Evolutionary conservation across 441 rosid species (phyloP).

Genomic region (Eruca vesicaria): DNA sequence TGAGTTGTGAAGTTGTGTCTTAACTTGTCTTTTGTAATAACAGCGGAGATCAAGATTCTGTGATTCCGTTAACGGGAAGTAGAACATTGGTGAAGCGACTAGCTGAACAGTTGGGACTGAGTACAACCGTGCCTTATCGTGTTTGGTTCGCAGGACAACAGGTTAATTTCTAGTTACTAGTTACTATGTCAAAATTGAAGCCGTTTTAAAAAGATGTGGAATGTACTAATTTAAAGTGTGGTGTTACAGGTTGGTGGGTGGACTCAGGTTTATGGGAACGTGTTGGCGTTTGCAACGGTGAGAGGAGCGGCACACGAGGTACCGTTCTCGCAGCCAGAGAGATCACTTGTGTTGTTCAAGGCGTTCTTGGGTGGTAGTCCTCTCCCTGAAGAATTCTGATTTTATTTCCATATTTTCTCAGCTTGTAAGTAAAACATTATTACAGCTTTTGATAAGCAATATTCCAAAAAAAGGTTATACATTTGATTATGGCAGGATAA

Average conservation of each 20-base stretch:
- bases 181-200: too few species aligned
- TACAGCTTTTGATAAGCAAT: background rate
- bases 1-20: background rate
- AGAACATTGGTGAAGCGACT: constrained; percentile 3
- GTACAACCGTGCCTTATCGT: constrained; percentile 1
- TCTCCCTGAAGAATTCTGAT: constrained; percentile 13
- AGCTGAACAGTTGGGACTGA: background rate
- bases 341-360: constrained; percentile 9
- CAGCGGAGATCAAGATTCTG: constrained; percentile 8
- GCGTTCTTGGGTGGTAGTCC: constrained; percentile 5
- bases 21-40: background rate
- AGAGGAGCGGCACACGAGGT: constrained; percentile 11
- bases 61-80: constrained; percentile 8
- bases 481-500: background rate
- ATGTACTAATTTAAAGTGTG: background rate
- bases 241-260: constrained; percentile 15
- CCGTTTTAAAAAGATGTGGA: background rate
- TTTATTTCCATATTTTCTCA: background rate
- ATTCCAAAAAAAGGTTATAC: background rate
- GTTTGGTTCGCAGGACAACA: constrained; percentile 11
- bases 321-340: constrained; percentile 6
- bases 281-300: constrained; percentile 7
- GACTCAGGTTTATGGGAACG: constrained; percentile 10
- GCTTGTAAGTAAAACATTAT: background rate
- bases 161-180: background rate